Conservation (phyloP, 805 yeast genomes). For the Yarrowia sp. region DNA sequence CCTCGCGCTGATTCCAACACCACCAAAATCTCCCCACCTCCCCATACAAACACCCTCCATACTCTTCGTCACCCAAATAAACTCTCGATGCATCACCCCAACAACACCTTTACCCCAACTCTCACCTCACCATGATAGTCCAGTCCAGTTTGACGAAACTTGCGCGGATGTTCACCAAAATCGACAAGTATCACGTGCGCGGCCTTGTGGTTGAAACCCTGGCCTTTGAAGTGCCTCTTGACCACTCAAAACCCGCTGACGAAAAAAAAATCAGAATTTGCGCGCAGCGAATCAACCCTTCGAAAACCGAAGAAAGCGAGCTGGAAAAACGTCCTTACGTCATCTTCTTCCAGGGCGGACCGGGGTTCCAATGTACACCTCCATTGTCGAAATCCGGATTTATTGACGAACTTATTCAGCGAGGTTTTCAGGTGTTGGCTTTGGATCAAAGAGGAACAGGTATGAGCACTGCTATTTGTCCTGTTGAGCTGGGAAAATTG, state of each 20-base stretch:
- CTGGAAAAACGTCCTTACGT: constrained; percentile 1
- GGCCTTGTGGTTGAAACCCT: constrained; percentile 22
- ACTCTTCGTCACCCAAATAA: neutral
- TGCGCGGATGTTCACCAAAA: neutral
- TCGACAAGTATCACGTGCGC: constrained; percentile 1
- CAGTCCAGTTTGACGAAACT: neutral
- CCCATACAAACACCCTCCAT: neutral
- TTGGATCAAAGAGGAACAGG: constrained; percentile 67
- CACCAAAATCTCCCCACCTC: neutral
- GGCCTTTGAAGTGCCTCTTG: constrained; percentile 14
- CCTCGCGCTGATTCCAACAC: neutral
- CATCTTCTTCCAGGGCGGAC: constrained; percentile 25
- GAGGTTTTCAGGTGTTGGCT: constrained; percentile 47
- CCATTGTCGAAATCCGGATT: constrained; percentile 43
- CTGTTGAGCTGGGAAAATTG: constrained; percentile 29
- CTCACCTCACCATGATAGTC: neutral
- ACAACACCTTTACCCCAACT: neutral
- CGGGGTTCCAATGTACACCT: constrained; percentile 33
- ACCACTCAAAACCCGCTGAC: neutral
- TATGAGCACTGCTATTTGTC: constrained; percentile 48
- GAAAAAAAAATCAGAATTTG: neutral
- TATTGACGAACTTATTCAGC: constrained; percentile 43
- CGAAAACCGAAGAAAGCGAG: neutral
- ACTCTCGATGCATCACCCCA: neutral
- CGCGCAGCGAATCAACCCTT: constrained; percentile 16